A percentile compares a stretch with the other conserved stretches of the same genome.
phyloP scores from a whole-genome alignment of 2,329 filamentous ascomycete genomes.

The Neoascochyta sp. region DNA sequence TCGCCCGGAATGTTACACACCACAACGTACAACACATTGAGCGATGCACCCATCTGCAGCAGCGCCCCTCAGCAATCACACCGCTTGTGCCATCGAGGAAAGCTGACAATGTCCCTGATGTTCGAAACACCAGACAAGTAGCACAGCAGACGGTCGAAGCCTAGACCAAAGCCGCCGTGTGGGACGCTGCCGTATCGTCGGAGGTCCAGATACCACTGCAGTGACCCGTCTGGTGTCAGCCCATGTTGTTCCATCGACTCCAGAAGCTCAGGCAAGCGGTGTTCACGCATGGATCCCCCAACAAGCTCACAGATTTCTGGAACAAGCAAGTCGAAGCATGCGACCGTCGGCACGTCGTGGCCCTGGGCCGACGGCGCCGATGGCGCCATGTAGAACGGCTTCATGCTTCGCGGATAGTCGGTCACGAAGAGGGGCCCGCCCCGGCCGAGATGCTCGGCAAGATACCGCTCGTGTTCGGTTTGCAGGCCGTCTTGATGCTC shows the following conservation, averaged over 20 bases:
- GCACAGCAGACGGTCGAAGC: slow-evolving; percentile 80
- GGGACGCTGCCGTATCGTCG: slow-evolving; percentile 87
- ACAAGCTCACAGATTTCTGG: slow-evolving; percentile 83
- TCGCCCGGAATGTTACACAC: too few species aligned
- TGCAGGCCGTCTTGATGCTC: slow-evolving; percentile 72
- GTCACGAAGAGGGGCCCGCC: slow-evolving; percentile 81
- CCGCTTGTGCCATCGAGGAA: slow-evolving; percentile 67
- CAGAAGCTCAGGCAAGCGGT: slow-evolving; percentile 65
- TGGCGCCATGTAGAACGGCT: slow-evolving; percentile 86
- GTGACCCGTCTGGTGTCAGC: slow-evolving; percentile 46
- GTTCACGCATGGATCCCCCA: slow-evolving; percentile 85
- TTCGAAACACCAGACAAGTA: slow-evolving; percentile 80
- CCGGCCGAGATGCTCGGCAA: slow-evolving; percentile 65
- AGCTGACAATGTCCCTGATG: slow-evolving; percentile 79
- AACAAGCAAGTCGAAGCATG: slow-evolving; percentile 86
- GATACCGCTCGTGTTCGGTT: slow-evolving; percentile 87
- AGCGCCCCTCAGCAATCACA: slow-evolving; percentile 45
- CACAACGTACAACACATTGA: too few species aligned
- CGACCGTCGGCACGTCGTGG: slow-evolving; percentile 56
- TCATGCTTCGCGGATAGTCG: slow-evolving; percentile 81
- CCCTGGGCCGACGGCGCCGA: slow-evolving; percentile 15
- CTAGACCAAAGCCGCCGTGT: slow-evolving; percentile 86
- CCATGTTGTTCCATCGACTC: slow-evolving; percentile 68
- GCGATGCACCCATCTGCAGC: slow-evolving; percentile 1
- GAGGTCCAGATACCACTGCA: slow-evolving; percentile 87